A percentile compares a stretch with the other conserved stretches of the same genome.
Conservation (phyloP, 352 stramenopile species). For the Phytophthora ohioensis region DNA sequence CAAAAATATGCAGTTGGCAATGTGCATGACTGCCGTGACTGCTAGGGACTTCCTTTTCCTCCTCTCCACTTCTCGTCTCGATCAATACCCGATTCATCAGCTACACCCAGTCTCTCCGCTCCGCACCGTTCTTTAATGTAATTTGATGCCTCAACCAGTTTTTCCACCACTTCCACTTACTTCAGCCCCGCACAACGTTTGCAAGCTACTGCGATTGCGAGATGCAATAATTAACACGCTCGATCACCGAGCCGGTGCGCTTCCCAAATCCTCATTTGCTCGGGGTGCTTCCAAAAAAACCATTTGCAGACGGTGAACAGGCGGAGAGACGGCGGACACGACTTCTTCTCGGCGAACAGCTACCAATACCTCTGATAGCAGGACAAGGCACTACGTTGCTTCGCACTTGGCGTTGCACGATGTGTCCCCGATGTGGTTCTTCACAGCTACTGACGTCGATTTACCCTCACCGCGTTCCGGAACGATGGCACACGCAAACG, state of each 20-base stretch:
- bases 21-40: constrained; percentile 4
- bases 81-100: constrained; percentile 19
- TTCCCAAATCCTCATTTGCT: background rate
- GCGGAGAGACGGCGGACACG: constrained; percentile 5
- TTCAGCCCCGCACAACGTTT: background rate
- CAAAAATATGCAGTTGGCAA: constrained; percentile 10
- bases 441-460: constrained; percentile 9
- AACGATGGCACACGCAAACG: background rate
- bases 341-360: constrained; percentile 23
- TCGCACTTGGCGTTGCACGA: background rate
- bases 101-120: constrained; percentile 12
- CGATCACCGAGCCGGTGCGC: background rate
- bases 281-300: too few relatives aligned
- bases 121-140: background rate
- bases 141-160: constrained; percentile 11
- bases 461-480: background rate
- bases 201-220: constrained; percentile 2
- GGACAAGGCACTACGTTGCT: constrained; percentile 1
- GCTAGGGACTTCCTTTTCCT: constrained; percentile 1
- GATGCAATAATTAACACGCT: background rate
- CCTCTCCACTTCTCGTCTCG: constrained; percentile 14
- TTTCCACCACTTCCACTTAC: background rate
- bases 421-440: constrained; percentile 4
- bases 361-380: constrained; percentile 27
- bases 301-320: background rate